Evolutionary conservation across 257 asterid genomes (phyloP).

Genomic region (Galeopsis tetrahit): DNA sequence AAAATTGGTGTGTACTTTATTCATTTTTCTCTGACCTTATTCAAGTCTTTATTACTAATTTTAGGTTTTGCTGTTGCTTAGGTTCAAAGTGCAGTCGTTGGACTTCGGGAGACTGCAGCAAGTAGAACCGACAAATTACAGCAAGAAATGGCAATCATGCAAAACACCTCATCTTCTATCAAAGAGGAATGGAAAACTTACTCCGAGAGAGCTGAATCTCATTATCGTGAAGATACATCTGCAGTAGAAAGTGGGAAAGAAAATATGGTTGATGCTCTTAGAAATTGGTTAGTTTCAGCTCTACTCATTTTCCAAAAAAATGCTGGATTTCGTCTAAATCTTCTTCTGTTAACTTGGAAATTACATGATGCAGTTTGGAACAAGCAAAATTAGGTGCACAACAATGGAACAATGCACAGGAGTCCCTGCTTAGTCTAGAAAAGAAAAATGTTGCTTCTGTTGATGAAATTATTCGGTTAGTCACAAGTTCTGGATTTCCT

Average conservation of each 20-base stretch:
- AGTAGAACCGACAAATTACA: slow-evolving; percentile 66
- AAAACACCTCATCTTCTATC: slow-evolving; percentile 60
- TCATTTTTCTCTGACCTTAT: too few relatives aligned
- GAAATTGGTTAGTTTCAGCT: slow-evolving; percentile 63
- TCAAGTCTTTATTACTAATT: neutral
- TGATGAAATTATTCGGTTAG: slow-evolving; percentile 74
- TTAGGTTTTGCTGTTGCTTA: slow-evolving; percentile 29
- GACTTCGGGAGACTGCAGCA: slow-evolving; percentile 73
- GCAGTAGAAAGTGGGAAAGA: slow-evolving; percentile 72
- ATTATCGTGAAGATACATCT: slow-evolving; percentile 68
- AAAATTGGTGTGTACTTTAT: slow-evolving; percentile 59
- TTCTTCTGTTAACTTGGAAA: slow-evolving; percentile 15
- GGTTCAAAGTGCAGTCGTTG: slow-evolving; percentile 77
- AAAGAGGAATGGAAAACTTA: slow-evolving; percentile 69
- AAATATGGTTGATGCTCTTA: slow-evolving; percentile 64
- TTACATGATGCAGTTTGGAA: slow-evolving; percentile 57
- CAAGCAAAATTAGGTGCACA: slow-evolving; percentile 74
- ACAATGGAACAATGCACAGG: slow-evolving; percentile 77
- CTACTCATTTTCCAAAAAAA: neutral
- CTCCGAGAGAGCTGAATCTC: slow-evolving; percentile 63
- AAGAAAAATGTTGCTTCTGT: slow-evolving; percentile 63
- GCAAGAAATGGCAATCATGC: slow-evolving; percentile 86
- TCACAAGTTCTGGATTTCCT: slow-evolving; percentile 11
- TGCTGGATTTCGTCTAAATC: neutral
- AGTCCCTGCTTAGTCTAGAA: slow-evolving; percentile 65